A percentile compares a stretch with the other conserved stretches of the same genome.
These are phyloP conservation scores for Sugiyamaella marilandica DNA, from an alignment of 805 yeast genomes.

Conservation along the genomic window DNA sequence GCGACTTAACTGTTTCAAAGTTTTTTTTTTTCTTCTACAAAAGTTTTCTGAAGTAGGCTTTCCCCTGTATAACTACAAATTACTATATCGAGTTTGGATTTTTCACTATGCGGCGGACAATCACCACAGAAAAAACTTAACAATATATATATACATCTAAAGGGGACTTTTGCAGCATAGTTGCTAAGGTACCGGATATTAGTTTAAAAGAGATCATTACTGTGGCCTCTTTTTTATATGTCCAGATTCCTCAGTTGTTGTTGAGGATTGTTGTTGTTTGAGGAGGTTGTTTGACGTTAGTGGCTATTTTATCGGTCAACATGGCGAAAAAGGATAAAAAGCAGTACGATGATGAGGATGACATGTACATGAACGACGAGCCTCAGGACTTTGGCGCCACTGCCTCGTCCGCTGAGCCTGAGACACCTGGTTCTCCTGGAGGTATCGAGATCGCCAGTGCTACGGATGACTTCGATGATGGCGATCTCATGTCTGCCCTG, in stretches of 20 bases:
- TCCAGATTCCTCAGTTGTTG: no score
- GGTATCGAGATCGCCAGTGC: constrained; percentile 29
- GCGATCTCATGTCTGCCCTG: constrained; percentile 73
- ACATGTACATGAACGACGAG: constrained; percentile 31
- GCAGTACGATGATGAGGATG: constrained; percentile 39
- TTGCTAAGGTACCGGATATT: no score
- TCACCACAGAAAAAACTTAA: neutral
- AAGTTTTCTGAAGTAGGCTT: no score
- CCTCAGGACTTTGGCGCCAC: constrained; percentile 52
- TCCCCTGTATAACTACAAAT: neutral
- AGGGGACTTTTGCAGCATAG: no score
- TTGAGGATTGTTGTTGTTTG: no score
- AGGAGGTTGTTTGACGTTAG: no score
- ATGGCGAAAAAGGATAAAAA: constrained; percentile 49
- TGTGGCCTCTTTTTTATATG: no score
- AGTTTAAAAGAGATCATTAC: no score
- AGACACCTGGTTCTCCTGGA: constrained; percentile 22
- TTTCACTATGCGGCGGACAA: neutral
- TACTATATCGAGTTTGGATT: neutral
- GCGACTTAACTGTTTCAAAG: neutral
- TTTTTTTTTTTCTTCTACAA: neutral
- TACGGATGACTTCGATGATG: constrained; percentile 33
- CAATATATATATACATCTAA: no score
- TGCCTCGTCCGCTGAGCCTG: constrained; percentile 15
- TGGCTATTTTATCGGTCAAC: neutral